phyloP scores from a whole-genome alignment of 1,139 yeast genomes.

The Nakaseomyces bracarensis region DNA sequence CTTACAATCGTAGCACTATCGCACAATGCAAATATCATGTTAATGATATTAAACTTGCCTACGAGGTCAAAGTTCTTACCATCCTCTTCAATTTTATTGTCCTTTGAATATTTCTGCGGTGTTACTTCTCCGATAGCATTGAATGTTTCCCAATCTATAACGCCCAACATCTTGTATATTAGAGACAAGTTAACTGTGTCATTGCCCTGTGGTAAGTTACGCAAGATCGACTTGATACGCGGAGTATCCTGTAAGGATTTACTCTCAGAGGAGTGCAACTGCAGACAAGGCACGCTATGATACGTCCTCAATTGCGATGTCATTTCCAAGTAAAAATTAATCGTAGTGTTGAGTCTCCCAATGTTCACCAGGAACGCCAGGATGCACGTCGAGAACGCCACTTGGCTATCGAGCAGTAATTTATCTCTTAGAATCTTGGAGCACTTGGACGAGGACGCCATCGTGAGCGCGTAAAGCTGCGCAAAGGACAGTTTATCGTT shows the following conservation, averaged over 20 bases:
- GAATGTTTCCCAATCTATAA: conserved; percentile 34
- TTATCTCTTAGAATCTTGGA: conserved; percentile 78
- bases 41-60: conserved; percentile 47
- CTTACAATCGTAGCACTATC: conserved; percentile 49
- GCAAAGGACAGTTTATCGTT: conserved; percentile 59
- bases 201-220: conserved; percentile 45
- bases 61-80: conserved; percentile 14
- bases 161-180: conserved; percentile 20
- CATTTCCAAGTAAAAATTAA: conserved; percentile 95
- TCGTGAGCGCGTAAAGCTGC: conserved; percentile 73
- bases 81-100: conserved; percentile 7
- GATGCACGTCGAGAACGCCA: conserved; percentile 69
- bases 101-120: conserved; percentile 1
- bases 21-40: conserved; percentile 66
- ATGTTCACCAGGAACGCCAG: conserved; percentile 81
- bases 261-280: conserved; percentile 48
- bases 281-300: conserved; percentile 87
- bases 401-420: conserved; percentile 51
- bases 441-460: conserved; percentile 77
- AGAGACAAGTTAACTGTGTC: conserved; percentile 35
- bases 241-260: conserved; percentile 94
- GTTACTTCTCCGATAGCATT: conserved; percentile 8
- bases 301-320: conserved; percentile 85
- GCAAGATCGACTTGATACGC: conserved; percentile 76
- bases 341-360: conserved; percentile 91